These are phyloP conservation scores for Populus hybrid DNA, from an alignment of 441 rosid genomes.

Conservation along the genomic window DNA sequence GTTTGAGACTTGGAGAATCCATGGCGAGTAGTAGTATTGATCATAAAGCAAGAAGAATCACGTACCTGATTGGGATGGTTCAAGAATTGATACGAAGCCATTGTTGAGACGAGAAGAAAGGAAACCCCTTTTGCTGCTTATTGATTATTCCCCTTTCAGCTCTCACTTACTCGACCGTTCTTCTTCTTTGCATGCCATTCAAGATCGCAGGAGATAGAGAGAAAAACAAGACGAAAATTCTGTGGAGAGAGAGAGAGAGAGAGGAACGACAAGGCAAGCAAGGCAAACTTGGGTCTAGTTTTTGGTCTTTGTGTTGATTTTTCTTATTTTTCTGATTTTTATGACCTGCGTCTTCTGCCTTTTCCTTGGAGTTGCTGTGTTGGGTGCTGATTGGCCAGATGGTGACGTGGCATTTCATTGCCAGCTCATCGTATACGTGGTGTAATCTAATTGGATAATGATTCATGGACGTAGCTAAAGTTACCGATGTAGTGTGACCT, in stretches of 20 bases:
- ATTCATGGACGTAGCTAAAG: background rate
- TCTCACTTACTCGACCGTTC: background rate
- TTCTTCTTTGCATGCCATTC: background rate
- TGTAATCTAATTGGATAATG: background rate
- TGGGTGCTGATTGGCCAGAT: background rate
- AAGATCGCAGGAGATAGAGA: background rate
- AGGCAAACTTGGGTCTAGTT: background rate
- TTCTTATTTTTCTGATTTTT: background rate
- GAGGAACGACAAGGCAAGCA: background rate
- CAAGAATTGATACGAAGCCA: conserved; percentile 9
- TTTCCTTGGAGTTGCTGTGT: background rate
- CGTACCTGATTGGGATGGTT: conserved; percentile 10
- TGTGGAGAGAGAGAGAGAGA: background rate
- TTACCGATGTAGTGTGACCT: background rate
- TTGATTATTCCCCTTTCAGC: background rate
- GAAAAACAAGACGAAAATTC: background rate
- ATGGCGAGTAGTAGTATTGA: background rate
- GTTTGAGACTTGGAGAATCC: conserved; percentile 19
- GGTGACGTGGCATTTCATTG: background rate
- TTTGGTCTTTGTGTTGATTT: background rate
- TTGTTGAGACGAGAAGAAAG: background rate
- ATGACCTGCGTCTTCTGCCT: background rate
- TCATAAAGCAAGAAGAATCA: background rate
- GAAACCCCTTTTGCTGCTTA: background rate
- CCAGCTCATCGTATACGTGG: conserved; percentile 4